Conservation (phyloP, 176 grass and related monocot species). For the Triticum urartu region DNA sequence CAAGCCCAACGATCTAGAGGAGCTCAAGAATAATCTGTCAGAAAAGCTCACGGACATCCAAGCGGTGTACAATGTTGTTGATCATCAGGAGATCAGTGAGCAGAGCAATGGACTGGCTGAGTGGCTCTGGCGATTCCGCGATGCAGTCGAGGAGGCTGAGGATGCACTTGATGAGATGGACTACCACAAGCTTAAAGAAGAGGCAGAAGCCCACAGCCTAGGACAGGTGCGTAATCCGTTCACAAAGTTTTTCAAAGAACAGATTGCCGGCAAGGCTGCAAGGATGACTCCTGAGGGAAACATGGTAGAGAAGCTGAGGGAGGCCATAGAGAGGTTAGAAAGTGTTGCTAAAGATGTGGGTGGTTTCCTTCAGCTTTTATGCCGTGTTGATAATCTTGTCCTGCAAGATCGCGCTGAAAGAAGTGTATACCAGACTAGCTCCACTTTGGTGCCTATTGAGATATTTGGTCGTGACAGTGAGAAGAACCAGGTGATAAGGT, state of each 20-base stretch:
- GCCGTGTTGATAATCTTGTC: background rate
- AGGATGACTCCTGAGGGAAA: background rate
- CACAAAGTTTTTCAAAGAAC: background rate
- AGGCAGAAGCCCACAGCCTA: background rate
- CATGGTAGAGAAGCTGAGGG: slow-evolving; percentile 5
- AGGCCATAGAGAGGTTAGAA: background rate
- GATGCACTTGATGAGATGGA: slow-evolving; percentile 23
- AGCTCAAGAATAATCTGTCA: background rate
- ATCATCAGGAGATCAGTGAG: background rate
- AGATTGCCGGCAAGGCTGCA: background rate
- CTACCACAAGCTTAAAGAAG: slow-evolving; percentile 12
- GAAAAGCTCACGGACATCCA: background rate
- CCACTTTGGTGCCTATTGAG: background rate
- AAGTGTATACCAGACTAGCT: background rate
- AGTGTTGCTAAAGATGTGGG: background rate
- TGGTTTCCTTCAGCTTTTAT: slow-evolving; percentile 3
- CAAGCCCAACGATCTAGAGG: background rate
- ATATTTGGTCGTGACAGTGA: slow-evolving; percentile 36
- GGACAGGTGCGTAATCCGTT: background rate
- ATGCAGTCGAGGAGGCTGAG: background rate
- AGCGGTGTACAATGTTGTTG: background rate
- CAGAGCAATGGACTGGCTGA: background rate
- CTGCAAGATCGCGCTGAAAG: background rate
- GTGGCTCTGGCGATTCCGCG: slow-evolving; percentile 20
- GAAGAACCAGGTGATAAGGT: slow-evolving; percentile 19